These are phyloP conservation scores for Auricularia auricula-judae DNA, from an alignment of 768 basidiomycete genomes.

Conservation along the genomic window DNA sequence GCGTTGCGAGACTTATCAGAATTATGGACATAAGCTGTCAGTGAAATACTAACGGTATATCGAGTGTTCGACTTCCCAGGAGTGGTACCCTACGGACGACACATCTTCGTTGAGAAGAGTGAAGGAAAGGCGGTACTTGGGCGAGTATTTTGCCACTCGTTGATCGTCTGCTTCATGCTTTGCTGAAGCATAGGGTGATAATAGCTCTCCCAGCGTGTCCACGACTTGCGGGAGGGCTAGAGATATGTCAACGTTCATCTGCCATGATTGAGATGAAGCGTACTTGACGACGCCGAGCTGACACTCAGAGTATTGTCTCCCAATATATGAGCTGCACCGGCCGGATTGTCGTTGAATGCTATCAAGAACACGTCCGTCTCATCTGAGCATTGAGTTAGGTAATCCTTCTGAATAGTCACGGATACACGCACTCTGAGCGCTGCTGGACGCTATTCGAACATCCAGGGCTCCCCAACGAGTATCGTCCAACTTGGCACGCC, in stretches of 20 bases:
- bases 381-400: background rate
- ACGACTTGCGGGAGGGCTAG: background rate
- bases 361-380: background rate
- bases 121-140: slow-evolving; percentile 81
- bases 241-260: background rate
- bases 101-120: slow-evolving; percentile 88
- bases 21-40: background rate
- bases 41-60: slow-evolving; percentile 43
- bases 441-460: background rate
- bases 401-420: background rate
- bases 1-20: background rate
- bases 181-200: slow-evolving; percentile 28
- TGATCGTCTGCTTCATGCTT: slow-evolving; percentile 37
- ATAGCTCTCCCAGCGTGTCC: slow-evolving; percentile 24
- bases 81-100: slow-evolving; percentile 29
- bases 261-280: background rate
- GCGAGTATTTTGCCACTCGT: slow-evolving; percentile 62
- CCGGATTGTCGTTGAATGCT: background rate
- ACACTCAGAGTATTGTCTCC: background rate
- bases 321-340: background rate
- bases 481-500: background rate
- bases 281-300: background rate
- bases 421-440: background rate
- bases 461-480: background rate
- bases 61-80: slow-evolving; percentile 64